phyloP scores from a whole-genome alignment of 495 filamentous ascomycete genomes.

The Echria macrotheca region DNA sequence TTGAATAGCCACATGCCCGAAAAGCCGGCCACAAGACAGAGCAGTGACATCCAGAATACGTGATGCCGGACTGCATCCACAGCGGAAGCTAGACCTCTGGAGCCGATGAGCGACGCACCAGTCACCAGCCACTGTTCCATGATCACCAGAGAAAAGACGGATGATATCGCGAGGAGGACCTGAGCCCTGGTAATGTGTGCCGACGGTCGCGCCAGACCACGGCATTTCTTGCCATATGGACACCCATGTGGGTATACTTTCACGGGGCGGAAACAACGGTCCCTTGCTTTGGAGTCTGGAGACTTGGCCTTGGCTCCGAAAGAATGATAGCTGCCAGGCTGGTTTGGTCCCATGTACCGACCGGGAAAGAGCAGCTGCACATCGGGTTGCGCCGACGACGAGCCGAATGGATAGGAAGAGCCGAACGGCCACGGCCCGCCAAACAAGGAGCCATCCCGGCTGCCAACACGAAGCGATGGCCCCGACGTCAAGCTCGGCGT shows the following conservation, averaged over 20 bases:
- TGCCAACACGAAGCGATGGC: neutral
- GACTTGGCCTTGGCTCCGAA: neutral
- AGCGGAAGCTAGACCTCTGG: neutral
- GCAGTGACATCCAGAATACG: conserved; percentile 8
- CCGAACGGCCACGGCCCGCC: neutral
- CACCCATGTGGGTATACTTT: neutral
- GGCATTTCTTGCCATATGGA: neutral
- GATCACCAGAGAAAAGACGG: neutral
- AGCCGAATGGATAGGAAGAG: too few species aligned
- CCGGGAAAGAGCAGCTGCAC: neutral
- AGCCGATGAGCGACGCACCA: neutral
- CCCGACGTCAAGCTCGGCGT: conserved; percentile 1
- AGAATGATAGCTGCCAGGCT: neutral
- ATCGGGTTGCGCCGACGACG: too few species aligned
- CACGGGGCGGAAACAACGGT: neutral
- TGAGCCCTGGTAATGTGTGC: too few species aligned
- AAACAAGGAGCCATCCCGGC: conserved; percentile 2
- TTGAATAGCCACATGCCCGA: conserved; percentile 10
- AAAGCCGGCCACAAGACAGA: conserved; percentile 8
- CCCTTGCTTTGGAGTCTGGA: too few species aligned
- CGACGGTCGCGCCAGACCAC: too few species aligned
- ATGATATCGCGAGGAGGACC: too few species aligned
- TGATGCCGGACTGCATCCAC: neutral
- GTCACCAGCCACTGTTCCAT: too few species aligned
- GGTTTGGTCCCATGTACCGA: neutral